Evolutionary conservation across 2,329 filamentous ascomycete genomes (phyloP), one percentile per base, ranked within the genome.

Genomic region (Sphaerostilbella broomeana): DNA sequence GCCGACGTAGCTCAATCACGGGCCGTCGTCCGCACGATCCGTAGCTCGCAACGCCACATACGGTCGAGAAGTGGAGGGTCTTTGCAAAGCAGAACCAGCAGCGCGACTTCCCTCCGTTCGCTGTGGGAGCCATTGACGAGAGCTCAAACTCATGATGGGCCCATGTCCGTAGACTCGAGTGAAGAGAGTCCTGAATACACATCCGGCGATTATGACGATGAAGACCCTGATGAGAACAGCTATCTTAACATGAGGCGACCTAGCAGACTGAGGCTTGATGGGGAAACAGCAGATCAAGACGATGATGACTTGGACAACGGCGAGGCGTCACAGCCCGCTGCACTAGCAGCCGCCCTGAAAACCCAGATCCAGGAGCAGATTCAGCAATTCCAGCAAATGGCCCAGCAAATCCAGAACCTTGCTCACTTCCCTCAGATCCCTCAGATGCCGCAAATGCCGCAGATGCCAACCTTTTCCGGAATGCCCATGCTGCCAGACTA

Each of bases 331-430:
- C 76, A 79, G 3, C 69, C 73, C 4, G 71, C 72, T 4, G 75
- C 78, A 4, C 75, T 82, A 32, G 75, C 86, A 53, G 70, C 78
- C 34, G 83, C 81, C 11, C 75, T 86, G 63, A 79, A 81, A 51
- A 83, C 88, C 39, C 83, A 89, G 42, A 62, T 90, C 15, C 72
- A 80, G 18, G 73, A 80, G 13, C 84, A 88, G 53, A 71, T 89
- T 33, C 81, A 89, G 41, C 80, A 88, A 43, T 72, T 89, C 52
- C 86, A 88, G 54, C 66, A 79, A 58, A 73, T 79, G 31, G 68
- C 86, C 51, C 81, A 81, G 35, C 82, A 81, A 36, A 46, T 65
- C 7, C 51, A 61, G 1, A 56, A 63, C 33, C 60, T 80, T 21
- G 70, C 63, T 25, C 72, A 78, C 18, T 27, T 47, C 75, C 69